Percentiles rank a stretch among this genome's conserved stretches.
Conservation (phyloP, 345 rosid species). For the Aquilaria malaccensis region DNA sequence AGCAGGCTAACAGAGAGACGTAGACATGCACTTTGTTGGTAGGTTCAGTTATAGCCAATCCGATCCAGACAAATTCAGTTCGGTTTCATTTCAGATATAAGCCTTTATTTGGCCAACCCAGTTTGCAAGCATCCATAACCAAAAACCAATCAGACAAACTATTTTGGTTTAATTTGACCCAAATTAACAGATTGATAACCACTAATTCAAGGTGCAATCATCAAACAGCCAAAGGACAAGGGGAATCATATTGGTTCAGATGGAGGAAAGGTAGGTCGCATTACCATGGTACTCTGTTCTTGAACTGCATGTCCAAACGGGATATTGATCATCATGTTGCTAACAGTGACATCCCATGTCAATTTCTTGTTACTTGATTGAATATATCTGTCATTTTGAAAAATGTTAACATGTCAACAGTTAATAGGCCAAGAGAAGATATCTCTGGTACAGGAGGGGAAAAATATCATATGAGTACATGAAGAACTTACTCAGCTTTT, state of each 20-base stretch:
- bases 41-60: too few species aligned
- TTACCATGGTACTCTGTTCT: conserved; percentile 60
- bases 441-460: neutral
- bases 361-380: conserved; percentile 54
- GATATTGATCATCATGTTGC: conserved; percentile 35
- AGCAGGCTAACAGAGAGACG: too few species aligned
- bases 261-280: neutral
- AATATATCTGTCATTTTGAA: conserved; percentile 37
- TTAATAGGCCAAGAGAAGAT: neutral
- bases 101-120: too few species aligned
- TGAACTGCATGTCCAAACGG: conserved; percentile 39
- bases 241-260: neutral
- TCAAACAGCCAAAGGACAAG: conserved; percentile 6
- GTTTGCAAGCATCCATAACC: too few species aligned
- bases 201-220: too few species aligned
- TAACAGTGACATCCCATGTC: conserved; percentile 53
- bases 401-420: neutral
- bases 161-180: too few species aligned
- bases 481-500: conserved; percentile 64
- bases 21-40: too few species aligned
- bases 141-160: too few species aligned
- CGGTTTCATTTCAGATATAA: too few species aligned
- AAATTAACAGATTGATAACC: too few species aligned
- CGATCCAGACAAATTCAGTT: too few species aligned
- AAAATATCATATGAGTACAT: neutral